Evolutionary conservation across 2,329 filamentous ascomycete genomes (phyloP).

Genomic region (Cyphellophora europaea): DNA sequence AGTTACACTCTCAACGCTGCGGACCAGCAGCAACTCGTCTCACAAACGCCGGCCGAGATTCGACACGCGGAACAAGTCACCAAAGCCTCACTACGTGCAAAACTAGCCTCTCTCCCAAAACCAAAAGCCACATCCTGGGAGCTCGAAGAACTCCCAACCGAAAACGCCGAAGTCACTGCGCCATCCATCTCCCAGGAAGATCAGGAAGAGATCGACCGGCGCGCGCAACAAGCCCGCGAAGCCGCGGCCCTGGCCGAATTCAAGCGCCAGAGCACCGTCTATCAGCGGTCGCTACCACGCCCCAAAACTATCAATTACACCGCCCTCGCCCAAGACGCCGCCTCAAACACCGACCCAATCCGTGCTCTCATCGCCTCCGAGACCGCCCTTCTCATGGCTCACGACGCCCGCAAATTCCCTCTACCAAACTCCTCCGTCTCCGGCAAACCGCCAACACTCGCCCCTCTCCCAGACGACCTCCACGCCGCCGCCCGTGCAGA

Average conservation of each 20-base stretch:
- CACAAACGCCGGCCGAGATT: slow-evolving; percentile 68
- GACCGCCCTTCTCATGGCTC: slow-evolving; percentile 67
- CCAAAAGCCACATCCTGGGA: slow-evolving; percentile 94
- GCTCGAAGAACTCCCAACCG: slow-evolving; percentile 71
- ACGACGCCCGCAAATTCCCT: slow-evolving; percentile 69
- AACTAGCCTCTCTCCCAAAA: slow-evolving; percentile 72
- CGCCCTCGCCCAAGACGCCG: slow-evolving; percentile 55
- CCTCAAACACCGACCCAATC: slow-evolving; percentile 52
- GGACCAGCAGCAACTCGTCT: slow-evolving; percentile 57
- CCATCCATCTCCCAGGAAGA: slow-evolving; percentile 37
- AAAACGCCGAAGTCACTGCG: slow-evolving; percentile 53
- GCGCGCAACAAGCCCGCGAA: slow-evolving; percentile 53
- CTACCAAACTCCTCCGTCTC: slow-evolving; percentile 58
- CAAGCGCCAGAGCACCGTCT: slow-evolving; percentile 77
- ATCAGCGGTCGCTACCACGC: slow-evolving; percentile 74
- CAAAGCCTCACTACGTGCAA: slow-evolving; percentile 54
- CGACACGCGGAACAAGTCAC: slow-evolving; percentile 60
- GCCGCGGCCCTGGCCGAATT: slow-evolving; percentile 62
- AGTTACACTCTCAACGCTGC: slow-evolving; percentile 75
- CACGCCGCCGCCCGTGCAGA: slow-evolving; percentile 68
- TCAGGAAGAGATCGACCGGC: slow-evolving; percentile 64
- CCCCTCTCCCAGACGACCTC: slow-evolving; percentile 59
- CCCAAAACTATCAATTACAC: slow-evolving; percentile 64
- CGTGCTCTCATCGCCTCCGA: slow-evolving; percentile 65
- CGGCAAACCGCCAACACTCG: slow-evolving; percentile 51